Evolutionary conservation across 176 grass and related monocot genomes (phyloP), one percentile per base, ranked within the genome.

Genomic region (Leersia perrieri): DNA sequence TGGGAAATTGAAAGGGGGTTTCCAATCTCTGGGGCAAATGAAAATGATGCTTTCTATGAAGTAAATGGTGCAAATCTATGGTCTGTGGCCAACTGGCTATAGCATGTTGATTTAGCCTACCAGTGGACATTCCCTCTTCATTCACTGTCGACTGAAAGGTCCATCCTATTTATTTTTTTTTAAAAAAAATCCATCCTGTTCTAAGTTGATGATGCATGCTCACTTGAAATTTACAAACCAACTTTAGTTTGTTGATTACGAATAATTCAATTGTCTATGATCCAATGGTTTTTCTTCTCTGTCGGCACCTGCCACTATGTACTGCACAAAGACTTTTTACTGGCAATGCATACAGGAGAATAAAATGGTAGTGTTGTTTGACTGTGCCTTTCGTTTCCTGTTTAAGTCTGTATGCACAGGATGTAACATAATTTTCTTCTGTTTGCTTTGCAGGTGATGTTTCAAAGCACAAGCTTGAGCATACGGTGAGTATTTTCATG

Each of bases 381-480:
- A n/a, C 0, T 62, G 40, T 20, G 34, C 11, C 41, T 5, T 76
- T 84, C 23, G n/a, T 29, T 25, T 42, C 20, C 23, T 16, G 18
- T 22, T n/a, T n/a, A n/a, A n/a, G n/a, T n/a, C 1, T 55, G n/a
- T 9, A 1, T 44, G 9, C 18, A 73, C 4, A 15, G 3, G 3
- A 31, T 33, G 11, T 82, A 9, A 71, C n/a, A 62, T 29, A 26
- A 75, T 5, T 11, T 70, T 67, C n/a, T 84, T 29, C 67, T 49
- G 10, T 15, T 29, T 40, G 47, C 55, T 60, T 61, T 87, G 49
- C 87, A 94, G 92, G 92, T 40, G 57, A 49, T 67, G 62, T 94
- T 83, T 92, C 85, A 3, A 89, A 92, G 75, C 22, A 61, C 60
- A 90, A 81, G 80, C 1, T 88, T 72, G 88, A 94, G 73, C 70